Conservation (phyloP, 2,329 filamentous ascomycete species). For the Fusarium continuum region DNA sequence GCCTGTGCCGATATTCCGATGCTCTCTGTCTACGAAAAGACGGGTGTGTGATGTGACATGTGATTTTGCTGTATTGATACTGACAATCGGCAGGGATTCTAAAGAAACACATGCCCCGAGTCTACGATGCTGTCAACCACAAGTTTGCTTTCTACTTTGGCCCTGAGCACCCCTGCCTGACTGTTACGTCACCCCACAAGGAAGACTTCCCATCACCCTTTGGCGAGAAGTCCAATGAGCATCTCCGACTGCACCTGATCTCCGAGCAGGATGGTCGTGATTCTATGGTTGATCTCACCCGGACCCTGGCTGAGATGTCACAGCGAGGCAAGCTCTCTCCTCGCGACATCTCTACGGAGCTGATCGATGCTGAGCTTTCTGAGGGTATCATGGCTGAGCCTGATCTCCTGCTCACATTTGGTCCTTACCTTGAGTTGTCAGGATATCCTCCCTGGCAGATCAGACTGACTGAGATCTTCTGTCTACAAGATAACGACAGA, state of each 20-base stretch:
- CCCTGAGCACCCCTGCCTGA: constrained; percentile 74
- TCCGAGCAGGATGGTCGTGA: constrained; percentile 90
- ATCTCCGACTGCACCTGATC: constrained; percentile 76
- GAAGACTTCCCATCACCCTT: constrained; percentile 48
- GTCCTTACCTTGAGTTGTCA: constrained; percentile 81
- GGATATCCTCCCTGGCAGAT: constrained; percentile 98
- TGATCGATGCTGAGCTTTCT: constrained; percentile 88
- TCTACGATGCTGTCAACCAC: constrained; percentile 79
- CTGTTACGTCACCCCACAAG: constrained; percentile 58
- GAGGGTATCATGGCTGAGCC: constrained; percentile 86
- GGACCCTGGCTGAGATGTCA: constrained; percentile 93
- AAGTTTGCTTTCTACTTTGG: constrained; percentile 92
- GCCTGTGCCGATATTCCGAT: constrained; percentile 87
- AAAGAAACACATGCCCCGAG: constrained; percentile 87
- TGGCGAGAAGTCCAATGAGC: constrained; percentile 48
- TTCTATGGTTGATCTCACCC: constrained; percentile 93
- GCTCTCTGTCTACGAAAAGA: constrained; percentile 91
- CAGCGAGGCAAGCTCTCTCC: constrained; percentile 85
- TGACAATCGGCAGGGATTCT: constrained; percentile 71
- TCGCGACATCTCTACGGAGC: constrained; percentile 82
- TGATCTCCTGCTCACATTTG: constrained; percentile 88
- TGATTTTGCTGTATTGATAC: neutral
- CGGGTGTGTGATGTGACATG: constrained; percentile 63
- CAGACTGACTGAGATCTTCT: constrained; percentile 92
- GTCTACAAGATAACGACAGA: constrained; percentile 76